Evolutionary conservation across 371 early-diverging fungal species (phyloP).

Genomic region (Rhizopus sp.): DNA sequence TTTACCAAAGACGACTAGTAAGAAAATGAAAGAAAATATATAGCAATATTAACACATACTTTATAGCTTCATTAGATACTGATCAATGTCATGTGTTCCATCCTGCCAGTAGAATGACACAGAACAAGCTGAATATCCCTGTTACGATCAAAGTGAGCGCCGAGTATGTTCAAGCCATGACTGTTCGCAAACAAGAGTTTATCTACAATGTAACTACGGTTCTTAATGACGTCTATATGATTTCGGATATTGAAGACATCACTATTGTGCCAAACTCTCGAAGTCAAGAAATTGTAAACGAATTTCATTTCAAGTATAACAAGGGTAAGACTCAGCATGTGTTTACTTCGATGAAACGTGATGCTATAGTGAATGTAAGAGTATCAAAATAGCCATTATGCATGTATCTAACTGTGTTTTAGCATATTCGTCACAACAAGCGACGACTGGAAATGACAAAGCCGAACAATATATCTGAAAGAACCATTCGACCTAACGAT

Average conservation of each 20-base stretch:
- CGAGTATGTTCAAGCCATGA: conserved; percentile 82
- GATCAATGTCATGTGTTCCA: conserved; percentile 66
- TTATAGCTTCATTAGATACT: conserved; percentile 65
- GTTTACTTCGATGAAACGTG: conserved; percentile 78
- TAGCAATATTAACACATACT: background rate
- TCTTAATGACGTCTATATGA: conserved; percentile 86
- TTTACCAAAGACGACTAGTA: conserved; percentile 77
- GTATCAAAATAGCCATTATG: background rate
- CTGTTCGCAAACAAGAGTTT: conserved; percentile 66
- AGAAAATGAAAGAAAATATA: conserved; percentile 7
- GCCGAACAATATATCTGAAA: conserved; percentile 65
- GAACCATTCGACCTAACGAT: conserved; percentile 85
- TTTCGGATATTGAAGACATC: conserved; percentile 85
- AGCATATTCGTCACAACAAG: conserved; percentile 74
- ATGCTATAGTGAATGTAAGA: conserved; percentile 67
- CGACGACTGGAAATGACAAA: conserved; percentile 70
- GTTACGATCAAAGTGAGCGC: conserved; percentile 81
- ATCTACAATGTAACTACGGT: conserved; percentile 71
- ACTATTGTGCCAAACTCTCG: conserved; percentile 43
- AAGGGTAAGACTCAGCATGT: conserved; percentile 68
- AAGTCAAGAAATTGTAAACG: conserved; percentile 64
- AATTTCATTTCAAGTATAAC: conserved; percentile 80
- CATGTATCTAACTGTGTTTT: background rate
- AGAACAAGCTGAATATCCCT: conserved; percentile 66
- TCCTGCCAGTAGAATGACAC: conserved; percentile 68